Base-by-base conservation (phyloP, 192 early-diverging fungal genomes). In the Phycomyces nitens region DNA sequence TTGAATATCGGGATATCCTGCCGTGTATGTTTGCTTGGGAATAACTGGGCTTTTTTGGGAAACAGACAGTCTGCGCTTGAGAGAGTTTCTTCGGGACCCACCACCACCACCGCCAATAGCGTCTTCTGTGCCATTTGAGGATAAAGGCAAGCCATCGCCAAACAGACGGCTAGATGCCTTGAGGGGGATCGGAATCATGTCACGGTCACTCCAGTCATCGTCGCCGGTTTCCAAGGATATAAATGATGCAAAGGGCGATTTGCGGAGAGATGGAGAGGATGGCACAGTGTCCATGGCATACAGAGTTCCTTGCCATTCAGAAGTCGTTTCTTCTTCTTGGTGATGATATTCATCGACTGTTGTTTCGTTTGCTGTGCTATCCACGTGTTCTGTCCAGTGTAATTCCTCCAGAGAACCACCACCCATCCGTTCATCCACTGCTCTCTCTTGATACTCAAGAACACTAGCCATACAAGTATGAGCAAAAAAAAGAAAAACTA, bases 111-210 rank as follows among this genome's bases (percentile, higher is more conserved):
- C n/a, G 18, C 60, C 6, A 14, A 27, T 62, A 39, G 18, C 51
- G 5, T 18, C 7, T 1, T 20, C 60, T 14, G 60, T 27, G 11
- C 18, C 18, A 24, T 0, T 52, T 15, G 52, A 39, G 6, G 44
- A 42, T n/a, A 49, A 29, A 14, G 21, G 34, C 3, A 34, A 7
- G 2, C 42, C 26, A 14, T 40, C 62, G 3, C 44, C 14, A 20
- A 59, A 29, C 16, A 73, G 50, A 11, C 55, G 56, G 20, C 71
- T 73, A 8, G 64, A 59, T 16, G 65, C 21, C 43, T 73, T 73
- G 15, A 73, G 50, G 0, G 39, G 52, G 50, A 73, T 62, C 5
- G 71, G 71, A n/a, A 73, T 73, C 23, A 73, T 41, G 29, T 73
- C 71, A 39, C 71, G 55, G 4, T 68, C 71, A 38, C 66, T 67